Evolutionary conservation across 805 yeast genomes (phyloP).

Genomic region (Lipomyces starkeyi): DNA sequence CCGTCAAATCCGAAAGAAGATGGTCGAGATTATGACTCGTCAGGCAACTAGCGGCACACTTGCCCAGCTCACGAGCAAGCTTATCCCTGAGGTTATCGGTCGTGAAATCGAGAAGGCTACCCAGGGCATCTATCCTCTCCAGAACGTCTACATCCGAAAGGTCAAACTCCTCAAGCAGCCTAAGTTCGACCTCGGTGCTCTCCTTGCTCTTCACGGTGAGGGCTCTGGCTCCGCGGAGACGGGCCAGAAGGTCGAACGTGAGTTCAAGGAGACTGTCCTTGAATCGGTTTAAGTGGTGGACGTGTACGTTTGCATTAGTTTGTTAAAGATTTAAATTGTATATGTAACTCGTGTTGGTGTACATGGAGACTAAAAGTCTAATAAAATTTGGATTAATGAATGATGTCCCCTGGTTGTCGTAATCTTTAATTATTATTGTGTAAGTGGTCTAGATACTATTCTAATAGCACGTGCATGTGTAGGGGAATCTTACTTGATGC

Average conservation of each 20-base stretch:
- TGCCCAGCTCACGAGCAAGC: slow-evolving; percentile 95
- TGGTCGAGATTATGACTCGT: slow-evolving; percentile 94
- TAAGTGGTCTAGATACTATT: neutral
- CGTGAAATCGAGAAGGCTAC: slow-evolving; percentile 98
- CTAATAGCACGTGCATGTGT: too few relatives aligned
- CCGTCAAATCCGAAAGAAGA: slow-evolving; percentile 96
- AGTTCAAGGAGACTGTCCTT: slow-evolving; percentile 98
- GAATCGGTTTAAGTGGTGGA: slow-evolving; percentile 78
- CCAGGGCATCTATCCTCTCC: slow-evolving; percentile 93
- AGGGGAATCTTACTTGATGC: neutral
- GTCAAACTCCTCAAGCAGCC: slow-evolving; percentile 98
- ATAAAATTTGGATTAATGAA: slow-evolving; percentile 22
- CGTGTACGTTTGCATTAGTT: slow-evolving; percentile 18
- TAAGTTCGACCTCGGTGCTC: slow-evolving; percentile 96
- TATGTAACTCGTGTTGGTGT: slow-evolving; percentile 14
- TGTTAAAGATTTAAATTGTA: slow-evolving; percentile 19
- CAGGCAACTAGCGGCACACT: slow-evolving; percentile 94
- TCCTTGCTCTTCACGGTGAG: slow-evolving; percentile 98
- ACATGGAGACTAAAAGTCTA: slow-evolving; percentile 28
- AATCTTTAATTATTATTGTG: neutral
- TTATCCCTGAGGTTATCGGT: slow-evolving; percentile 98
- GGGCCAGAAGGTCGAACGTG: slow-evolving; percentile 93
- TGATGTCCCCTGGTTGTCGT: neutral
- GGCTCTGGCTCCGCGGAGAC: slow-evolving; percentile 87
- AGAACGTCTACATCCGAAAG: slow-evolving; percentile 98